phyloP scores from a whole-genome alignment of 225 moss, liverwort and hornwort genomes.

The Bryum argenteum region DNA sequence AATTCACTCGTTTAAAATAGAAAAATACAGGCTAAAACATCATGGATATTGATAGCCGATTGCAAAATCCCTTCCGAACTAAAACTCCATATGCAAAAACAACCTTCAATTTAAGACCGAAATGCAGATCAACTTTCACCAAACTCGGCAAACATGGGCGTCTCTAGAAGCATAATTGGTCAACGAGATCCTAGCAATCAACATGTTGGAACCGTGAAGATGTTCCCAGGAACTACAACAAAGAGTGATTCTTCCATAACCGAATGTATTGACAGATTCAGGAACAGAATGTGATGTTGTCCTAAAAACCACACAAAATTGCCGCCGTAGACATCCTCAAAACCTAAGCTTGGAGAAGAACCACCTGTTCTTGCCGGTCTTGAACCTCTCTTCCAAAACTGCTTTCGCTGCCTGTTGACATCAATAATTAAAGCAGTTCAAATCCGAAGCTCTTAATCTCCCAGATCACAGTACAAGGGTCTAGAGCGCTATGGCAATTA shows the following conservation, averaged over 20 bases:
- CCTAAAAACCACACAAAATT: neutral
- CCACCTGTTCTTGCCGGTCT: slow-evolving; percentile 86
- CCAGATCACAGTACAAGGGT: neutral
- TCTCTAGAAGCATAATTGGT: neutral
- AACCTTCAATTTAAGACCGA: neutral
- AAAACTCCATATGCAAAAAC: no score
- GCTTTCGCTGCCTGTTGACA: slow-evolving; percentile 61
- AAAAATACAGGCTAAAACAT: no score
- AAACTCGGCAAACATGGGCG: neutral
- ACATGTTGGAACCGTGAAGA: neutral
- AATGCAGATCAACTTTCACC: neutral
- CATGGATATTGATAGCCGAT: no score
- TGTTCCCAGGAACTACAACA: slow-evolving; percentile 11
- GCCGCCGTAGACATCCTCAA: slow-evolving; percentile 35
- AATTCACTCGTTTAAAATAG: no score
- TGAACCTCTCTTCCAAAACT: slow-evolving; percentile 76
- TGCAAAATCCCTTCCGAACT: no score
- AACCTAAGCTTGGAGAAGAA: slow-evolving; percentile 84
- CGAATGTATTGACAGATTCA: slow-evolving; percentile 13
- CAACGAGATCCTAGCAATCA: slow-evolving; percentile 21
- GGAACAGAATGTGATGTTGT: slow-evolving; percentile 20
- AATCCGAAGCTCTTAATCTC: neutral
- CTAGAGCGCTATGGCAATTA: neutral
- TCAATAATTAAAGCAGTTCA: neutral
- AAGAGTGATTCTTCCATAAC: slow-evolving; percentile 9